Evolutionary conservation across 2,329 filamentous ascomycete genomes (phyloP), one percentile per base, ranked within the genome.

Genomic region (Arthroderma sp.): DNA sequence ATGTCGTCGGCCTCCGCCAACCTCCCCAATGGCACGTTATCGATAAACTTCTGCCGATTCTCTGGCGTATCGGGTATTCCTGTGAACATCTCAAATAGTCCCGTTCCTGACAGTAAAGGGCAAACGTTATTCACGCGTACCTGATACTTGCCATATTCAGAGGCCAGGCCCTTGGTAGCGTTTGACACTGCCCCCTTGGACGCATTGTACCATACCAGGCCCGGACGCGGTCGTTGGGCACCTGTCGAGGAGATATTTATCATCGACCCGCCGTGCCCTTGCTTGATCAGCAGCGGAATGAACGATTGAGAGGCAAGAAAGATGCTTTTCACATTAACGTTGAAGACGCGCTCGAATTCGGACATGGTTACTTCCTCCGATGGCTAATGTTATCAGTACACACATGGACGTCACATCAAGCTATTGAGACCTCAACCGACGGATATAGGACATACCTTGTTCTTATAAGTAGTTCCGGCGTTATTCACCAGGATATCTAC

Each of bases 51-150:
- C 38, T 65, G 66, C 54, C 72, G 64, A 60, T 76, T 76, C 61
- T 76, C 74, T 1, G 72, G 69, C 1, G 71, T 76, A 62, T 75
- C 70, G 2, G 70, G 68, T 61, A 74, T 70, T 0, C 75, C 74
- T 17, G 67, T 63, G 58, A 70, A 71, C 31, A 67, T 68, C 25
- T 74, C 74, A 61, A 80, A 81, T 23, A 88, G 76, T 2, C 81
- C 83, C 0, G 86, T 89, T 15, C 77, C 81, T 1, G 81, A 83
- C 0, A 88, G 75, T 0, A 88, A 77, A 0, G 85, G 86, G 51
- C 83, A 86, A 13, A 90, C 81, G 1, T 81, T 79, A 61, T 88
- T 88, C 64, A 90, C 84, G 0, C 86, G 80, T 61, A 91, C 87
- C 62, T 87, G 79, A 56, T 86, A 79, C 0, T 81, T 78, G 0